Percentiles rank a stretch among this genome's conserved stretches.
Evolutionary conservation across 352 stramenopile genomes (phyloP).

Genomic region (Globisporangium ultimum): DNA sequence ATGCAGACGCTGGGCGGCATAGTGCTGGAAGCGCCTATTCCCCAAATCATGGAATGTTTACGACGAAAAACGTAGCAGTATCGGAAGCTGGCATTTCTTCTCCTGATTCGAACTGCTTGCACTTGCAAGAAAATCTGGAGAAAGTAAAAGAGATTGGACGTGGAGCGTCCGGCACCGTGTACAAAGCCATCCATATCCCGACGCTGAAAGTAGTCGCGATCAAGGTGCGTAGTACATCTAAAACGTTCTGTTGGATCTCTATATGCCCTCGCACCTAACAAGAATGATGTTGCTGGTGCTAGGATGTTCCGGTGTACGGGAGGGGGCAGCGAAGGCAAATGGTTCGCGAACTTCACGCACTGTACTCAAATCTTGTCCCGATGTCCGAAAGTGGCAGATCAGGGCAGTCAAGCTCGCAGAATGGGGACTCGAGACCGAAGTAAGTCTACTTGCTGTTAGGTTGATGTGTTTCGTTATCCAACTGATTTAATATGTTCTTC

Average conservation of each 20-base stretch:
- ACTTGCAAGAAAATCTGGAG: slow-evolving; percentile 84
- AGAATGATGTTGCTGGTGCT: not conserved
- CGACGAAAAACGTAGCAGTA: slow-evolving; percentile 74
- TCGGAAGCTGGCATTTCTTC: slow-evolving; percentile 87
- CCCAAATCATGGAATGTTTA: slow-evolving; percentile 86
- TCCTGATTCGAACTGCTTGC: slow-evolving; percentile 65
- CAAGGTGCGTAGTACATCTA: slow-evolving; percentile 45
- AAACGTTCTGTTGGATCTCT: too few relatives aligned
- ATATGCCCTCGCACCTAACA: too few relatives aligned
- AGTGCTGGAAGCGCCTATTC: slow-evolving; percentile 83
- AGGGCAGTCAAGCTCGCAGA: slow-evolving; percentile 14
- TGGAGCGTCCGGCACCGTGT: slow-evolving; percentile 83
- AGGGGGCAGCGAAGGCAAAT: slow-evolving; percentile 84
- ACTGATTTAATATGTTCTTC: not conserved
- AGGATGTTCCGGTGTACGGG: slow-evolving; percentile 87
- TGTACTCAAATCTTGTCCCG: slow-evolving; percentile 88
- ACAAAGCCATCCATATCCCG: slow-evolving; percentile 90
- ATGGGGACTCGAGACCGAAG: slow-evolving; percentile 21
- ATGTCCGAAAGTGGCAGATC: slow-evolving; percentile 48
- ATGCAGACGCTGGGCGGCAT: slow-evolving; percentile 42
- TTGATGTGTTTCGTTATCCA: not conserved
- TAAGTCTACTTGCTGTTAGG: slow-evolving; percentile 17
- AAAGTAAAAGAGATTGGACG: slow-evolving; percentile 74
- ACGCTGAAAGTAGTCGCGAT: slow-evolving; percentile 88
- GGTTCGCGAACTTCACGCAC: slow-evolving; percentile 84